A percentile compares a stretch with the other conserved stretches of the same genome.
phyloP scores from a whole-genome alignment of 345 rosid species.

The Ceriops decandra region DNA sequence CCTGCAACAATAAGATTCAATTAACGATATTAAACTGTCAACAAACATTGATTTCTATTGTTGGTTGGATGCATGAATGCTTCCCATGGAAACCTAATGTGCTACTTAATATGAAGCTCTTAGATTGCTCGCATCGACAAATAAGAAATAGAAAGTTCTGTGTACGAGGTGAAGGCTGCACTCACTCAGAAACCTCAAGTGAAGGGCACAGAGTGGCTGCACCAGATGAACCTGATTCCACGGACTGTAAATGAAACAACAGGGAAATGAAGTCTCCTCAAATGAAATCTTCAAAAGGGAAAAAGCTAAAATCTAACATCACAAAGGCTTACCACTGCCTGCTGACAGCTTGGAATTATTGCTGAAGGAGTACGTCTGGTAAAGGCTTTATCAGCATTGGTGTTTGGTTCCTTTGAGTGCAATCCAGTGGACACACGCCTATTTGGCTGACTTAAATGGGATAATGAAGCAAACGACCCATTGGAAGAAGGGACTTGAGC shows the following conservation, averaged over 20 bases:
- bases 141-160: neutral
- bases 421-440: slow-evolving; percentile 25
- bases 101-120: slow-evolving; percentile 42
- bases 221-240: slow-evolving; percentile 35
- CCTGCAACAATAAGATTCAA: slow-evolving; percentile 35
- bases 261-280: neutral
- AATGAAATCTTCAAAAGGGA: neutral
- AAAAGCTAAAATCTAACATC: neutral
- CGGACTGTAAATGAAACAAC: slow-evolving; percentile 38
- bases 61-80: neutral
- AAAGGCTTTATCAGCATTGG: slow-evolving; percentile 23
- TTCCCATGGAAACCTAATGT: slow-evolving; percentile 30
- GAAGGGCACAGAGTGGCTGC: slow-evolving; percentile 29
- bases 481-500: slow-evolving; percentile 15
- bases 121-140: neutral
- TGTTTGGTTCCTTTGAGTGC: slow-evolving; percentile 27
- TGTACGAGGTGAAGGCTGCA: slow-evolving; percentile 9
- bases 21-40: neutral
- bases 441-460: slow-evolving; percentile 24
- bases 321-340: slow-evolving; percentile 35
- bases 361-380: slow-evolving; percentile 37
- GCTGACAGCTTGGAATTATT: slow-evolving; percentile 29
- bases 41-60: slow-evolving; percentile 26
- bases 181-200: slow-evolving; percentile 48
- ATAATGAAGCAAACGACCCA: slow-evolving; percentile 29